These are phyloP conservation scores for Pseudogymnoascus sp. DNA, from an alignment of 2,329 filamentous ascomycete genomes.

Conservation along the genomic window DNA sequence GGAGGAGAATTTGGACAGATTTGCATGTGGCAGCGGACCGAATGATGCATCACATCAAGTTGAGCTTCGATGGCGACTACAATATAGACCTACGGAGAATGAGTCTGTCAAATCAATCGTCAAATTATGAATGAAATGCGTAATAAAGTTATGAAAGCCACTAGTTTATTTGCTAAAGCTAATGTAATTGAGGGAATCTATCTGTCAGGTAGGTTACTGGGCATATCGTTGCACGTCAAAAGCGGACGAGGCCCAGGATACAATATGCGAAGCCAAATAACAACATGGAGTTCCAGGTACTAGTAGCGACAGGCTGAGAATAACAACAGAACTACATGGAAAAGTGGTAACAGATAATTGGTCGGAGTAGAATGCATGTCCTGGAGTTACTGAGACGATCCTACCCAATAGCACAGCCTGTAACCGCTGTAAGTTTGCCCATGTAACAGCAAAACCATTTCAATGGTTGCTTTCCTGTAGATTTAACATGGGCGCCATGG, in stretches of 20 bases:
- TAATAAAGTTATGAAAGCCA: neutral
- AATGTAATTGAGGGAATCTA: neutral
- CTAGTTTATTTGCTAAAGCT: neutral
- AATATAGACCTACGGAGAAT: neutral
- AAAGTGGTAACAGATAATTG: neutral
- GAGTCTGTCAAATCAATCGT: neutral
- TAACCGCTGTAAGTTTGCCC: neutral
- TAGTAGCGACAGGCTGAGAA: neutral
- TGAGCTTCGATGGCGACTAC: neutral
- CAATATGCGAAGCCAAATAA: neutral
- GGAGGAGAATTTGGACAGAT: neutral
- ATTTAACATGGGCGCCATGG: neutral
- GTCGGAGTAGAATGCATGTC: neutral
- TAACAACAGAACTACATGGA: neutral
- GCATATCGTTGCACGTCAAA: neutral
- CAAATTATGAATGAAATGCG: neutral
- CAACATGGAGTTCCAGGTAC: neutral
- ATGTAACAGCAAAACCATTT: neutral
- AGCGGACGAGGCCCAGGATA: neutral
- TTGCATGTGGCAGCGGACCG: constrained; percentile 15
- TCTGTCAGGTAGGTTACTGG: neutral
- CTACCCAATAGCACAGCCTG: neutral
- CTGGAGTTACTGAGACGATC: neutral
- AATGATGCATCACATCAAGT: neutral
- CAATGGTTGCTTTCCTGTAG: neutral